Conservation (phyloP, 1,284 basidiomycete genomes). For the Leccinum subrobustum region DNA sequence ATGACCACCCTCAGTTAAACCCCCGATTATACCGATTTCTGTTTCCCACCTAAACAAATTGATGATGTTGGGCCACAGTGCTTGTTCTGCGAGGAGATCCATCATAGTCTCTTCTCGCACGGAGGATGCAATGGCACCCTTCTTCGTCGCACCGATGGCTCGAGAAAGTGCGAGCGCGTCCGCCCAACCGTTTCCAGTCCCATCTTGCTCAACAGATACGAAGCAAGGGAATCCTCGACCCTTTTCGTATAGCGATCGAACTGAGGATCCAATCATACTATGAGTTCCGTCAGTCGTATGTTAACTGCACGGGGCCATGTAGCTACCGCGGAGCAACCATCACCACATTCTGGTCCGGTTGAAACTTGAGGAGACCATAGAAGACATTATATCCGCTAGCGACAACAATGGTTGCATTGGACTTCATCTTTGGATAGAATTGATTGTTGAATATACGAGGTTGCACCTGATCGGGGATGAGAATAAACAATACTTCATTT, state of each 20-base stretch:
- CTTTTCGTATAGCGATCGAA: slow-evolving; percentile 59
- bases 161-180: slow-evolving; percentile 54
- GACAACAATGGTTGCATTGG: slow-evolving; percentile 50
- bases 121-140: slow-evolving; percentile 64
- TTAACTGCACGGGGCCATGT: neutral
- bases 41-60: slow-evolving; percentile 52
- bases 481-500: slow-evolving; percentile 52
- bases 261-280: slow-evolving; percentile 66
- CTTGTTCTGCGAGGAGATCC: slow-evolving; percentile 67
- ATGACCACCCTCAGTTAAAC: slow-evolving; percentile 1
- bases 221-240: slow-evolving; percentile 65
- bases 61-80: slow-evolving; percentile 66
- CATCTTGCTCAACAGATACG: slow-evolving; percentile 63
- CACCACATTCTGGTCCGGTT: slow-evolving; percentile 55
- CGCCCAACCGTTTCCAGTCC: slow-evolving; percentile 47
- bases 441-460: slow-evolving; percentile 58
- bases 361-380: slow-evolving; percentile 57
- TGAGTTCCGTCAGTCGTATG: slow-evolving; percentile 2
- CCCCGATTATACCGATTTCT: neutral
- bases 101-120: slow-evolving; percentile 65
- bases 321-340: slow-evolving; percentile 59
- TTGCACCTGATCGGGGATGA: slow-evolving; percentile 65
- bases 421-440: slow-evolving; percentile 51
- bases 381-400: slow-evolving; percentile 68
- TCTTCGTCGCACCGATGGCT: slow-evolving; percentile 61